phyloP scores from a whole-genome alignment of 371 early-diverging fungal genomes.

The Mortierella sp. region DNA sequence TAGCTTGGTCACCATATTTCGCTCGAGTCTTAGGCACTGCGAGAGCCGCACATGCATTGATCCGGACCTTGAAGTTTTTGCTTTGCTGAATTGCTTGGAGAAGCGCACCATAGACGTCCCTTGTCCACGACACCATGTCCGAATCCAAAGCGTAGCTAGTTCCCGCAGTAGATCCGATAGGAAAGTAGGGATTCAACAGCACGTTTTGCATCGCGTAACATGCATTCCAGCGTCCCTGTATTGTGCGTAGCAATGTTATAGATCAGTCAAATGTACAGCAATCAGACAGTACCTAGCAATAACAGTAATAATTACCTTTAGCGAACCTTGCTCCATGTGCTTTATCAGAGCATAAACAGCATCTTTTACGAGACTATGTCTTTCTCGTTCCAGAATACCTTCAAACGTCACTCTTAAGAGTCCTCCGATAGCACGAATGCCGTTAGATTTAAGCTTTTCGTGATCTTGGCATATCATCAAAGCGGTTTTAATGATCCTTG shows the following conservation, averaged over 20 bases:
- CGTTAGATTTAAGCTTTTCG: conserved; percentile 82
- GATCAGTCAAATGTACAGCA: not conserved
- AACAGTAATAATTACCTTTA: conserved; percentile 67
- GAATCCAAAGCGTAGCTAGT: conserved; percentile 48
- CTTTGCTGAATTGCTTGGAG: conserved; percentile 67
- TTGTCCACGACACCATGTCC: conserved; percentile 66
- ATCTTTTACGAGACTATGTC: conserved; percentile 65
- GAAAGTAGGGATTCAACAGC: conserved; percentile 69
- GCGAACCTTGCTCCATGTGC: conserved; percentile 77
- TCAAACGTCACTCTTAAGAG: conserved; percentile 70
- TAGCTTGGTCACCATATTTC: conserved; percentile 64
- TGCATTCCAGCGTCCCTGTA: conserved; percentile 85
- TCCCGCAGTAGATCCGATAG: conserved; percentile 64
- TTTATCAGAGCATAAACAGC: conserved; percentile 70
- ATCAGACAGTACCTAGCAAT: not conserved
- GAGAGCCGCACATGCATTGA: conserved; percentile 81
- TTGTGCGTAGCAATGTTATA: not conserved
- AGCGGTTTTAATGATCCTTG: conserved; percentile 60
- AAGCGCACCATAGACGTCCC: conserved; percentile 66
- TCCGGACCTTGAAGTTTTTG: conserved; percentile 86
- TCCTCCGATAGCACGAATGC: conserved; percentile 81
- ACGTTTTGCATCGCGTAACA: conserved; percentile 82
- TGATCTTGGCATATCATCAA: conserved; percentile 77
- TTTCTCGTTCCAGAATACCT: conserved; percentile 62
- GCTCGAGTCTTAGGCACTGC: conserved; percentile 59